These are phyloP conservation scores for Punica granatum DNA, from an alignment of 345 rosid genomes.

Conservation along the genomic window DNA sequence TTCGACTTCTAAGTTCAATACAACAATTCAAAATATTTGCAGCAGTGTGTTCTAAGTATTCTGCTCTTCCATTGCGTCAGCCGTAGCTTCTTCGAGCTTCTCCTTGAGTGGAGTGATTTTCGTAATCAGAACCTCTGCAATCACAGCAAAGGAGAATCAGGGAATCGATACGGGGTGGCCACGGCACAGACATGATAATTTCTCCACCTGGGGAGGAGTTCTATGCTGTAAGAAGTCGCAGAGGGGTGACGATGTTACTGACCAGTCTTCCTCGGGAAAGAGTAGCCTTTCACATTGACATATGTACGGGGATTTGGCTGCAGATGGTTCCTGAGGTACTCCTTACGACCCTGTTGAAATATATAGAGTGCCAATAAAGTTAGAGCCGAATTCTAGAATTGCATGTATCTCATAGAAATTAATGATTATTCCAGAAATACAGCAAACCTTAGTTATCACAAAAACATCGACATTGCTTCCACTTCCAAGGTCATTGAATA, in stretches of 20 bases:
- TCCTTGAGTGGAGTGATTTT: conserved; percentile 18
- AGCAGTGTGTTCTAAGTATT: too few relatives aligned
- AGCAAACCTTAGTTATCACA: conserved; percentile 20
- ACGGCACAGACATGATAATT: too few relatives aligned
- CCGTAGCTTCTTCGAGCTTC: conserved; percentile 13
- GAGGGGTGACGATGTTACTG: background rate
- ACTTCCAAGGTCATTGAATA: conserved; percentile 51
- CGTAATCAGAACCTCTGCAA: conserved; percentile 16
- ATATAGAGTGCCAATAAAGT: background rate
- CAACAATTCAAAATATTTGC: too few relatives aligned
- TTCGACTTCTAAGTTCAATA: too few relatives aligned
- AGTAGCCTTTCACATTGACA: conserved; percentile 13
- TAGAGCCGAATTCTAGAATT: background rate
- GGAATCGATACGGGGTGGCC: too few relatives aligned
- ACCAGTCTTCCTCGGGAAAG: conserved; percentile 20
- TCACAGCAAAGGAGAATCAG: background rate
- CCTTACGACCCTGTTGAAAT: conserved; percentile 16
- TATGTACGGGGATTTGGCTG: conserved; percentile 21
- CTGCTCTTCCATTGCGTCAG: conserved; percentile 21
- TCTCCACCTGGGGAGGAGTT: too few relatives aligned
- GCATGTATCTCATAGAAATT: background rate
- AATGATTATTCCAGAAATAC: background rate
- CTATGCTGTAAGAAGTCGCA: background rate
- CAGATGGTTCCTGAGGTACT: conserved; percentile 22
- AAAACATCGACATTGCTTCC: conserved; percentile 23